Evolutionary conservation across 73 alveolate species (phyloP).

Genomic region (Stentor roeselii): DNA sequence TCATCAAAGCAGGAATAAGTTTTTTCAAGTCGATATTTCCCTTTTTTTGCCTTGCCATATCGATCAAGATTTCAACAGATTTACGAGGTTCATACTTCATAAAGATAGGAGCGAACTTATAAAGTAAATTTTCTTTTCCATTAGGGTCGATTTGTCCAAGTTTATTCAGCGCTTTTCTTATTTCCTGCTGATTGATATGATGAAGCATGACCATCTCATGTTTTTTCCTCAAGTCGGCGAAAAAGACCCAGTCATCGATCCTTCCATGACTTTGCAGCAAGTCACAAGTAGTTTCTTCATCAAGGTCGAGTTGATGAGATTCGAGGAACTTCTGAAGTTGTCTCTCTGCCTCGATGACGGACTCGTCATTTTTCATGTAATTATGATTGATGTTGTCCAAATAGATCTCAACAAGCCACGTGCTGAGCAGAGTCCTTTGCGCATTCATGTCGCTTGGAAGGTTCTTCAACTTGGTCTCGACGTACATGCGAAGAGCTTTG

Average conservation of each 20-base stretch:
- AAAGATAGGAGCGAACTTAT: conserved; percentile 81
- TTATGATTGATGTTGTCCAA: conserved; percentile 59
- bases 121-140: conserved; percentile 59
- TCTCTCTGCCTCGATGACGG: conserved; percentile 41
- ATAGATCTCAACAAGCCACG: conserved; percentile 87
- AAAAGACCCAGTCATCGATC: conserved; percentile 79
- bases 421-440: conserved; percentile 72
- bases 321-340: conserved; percentile 39
- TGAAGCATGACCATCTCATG: conserved; percentile 86
- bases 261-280: conserved; percentile 81
- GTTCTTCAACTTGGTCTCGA: conserved; percentile 42
- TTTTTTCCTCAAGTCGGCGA: conserved; percentile 71
- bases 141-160: conserved; percentile 55
- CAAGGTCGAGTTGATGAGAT: conserved; percentile 57
- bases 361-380: conserved; percentile 48
- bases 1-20: conserved; percentile 86
- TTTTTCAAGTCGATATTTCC: conserved; percentile 64
- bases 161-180: conserved; percentile 62
- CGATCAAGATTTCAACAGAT: conserved; percentile 71
- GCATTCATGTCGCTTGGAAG: conserved; percentile 59
- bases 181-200: conserved; percentile 78
- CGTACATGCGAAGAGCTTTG: conserved; percentile 54
- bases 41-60: conserved; percentile 42
- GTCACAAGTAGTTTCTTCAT: conserved; percentile 66
- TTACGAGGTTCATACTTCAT: conserved; percentile 74